Conservation (phyloP, 257 asterid genomes). For the Primulina huaijiensis region DNA sequence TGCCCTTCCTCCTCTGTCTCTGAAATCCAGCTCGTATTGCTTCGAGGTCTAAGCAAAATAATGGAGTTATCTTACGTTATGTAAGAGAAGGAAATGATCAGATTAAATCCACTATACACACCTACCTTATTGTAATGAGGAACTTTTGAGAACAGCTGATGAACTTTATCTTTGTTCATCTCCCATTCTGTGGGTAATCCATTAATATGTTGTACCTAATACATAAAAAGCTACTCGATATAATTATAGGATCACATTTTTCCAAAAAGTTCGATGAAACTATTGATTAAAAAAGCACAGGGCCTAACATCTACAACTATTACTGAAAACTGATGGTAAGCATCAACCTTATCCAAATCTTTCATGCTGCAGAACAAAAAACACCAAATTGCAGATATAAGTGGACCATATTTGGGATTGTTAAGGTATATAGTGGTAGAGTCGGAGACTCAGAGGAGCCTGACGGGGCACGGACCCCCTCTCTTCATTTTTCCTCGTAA, state of each 20-base stretch:
- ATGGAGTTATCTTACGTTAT: neutral
- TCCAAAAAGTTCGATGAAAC: neutral
- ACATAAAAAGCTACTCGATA: neutral
- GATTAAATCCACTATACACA: constrained; percentile 8
- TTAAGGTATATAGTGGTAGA: too few species aligned
- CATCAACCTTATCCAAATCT: neutral
- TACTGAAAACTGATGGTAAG: neutral
- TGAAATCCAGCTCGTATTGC: constrained; percentile 73
- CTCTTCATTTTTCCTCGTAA: too few species aligned
- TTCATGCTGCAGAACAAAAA: neutral
- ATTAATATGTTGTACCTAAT: constrained; percentile 63
- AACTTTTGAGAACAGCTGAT: constrained; percentile 69
- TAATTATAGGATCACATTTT: neutral
- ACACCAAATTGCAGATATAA: too few species aligned
- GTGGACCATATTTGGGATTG: too few species aligned
- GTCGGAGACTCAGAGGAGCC: too few species aligned
- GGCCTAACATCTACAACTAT: neutral
- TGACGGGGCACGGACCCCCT: too few species aligned
- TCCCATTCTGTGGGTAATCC: constrained; percentile 82
- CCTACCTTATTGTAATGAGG: constrained; percentile 90
- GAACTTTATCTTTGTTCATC: constrained; percentile 59
- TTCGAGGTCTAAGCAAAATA: constrained; percentile 45
- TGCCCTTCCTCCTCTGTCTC: constrained; percentile 79
- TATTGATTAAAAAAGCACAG: neutral
- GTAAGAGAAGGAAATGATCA: constrained; percentile 3